phyloP scores from a whole-genome alignment of 805 yeast species.

The Sporopachydermia quercuum region DNA sequence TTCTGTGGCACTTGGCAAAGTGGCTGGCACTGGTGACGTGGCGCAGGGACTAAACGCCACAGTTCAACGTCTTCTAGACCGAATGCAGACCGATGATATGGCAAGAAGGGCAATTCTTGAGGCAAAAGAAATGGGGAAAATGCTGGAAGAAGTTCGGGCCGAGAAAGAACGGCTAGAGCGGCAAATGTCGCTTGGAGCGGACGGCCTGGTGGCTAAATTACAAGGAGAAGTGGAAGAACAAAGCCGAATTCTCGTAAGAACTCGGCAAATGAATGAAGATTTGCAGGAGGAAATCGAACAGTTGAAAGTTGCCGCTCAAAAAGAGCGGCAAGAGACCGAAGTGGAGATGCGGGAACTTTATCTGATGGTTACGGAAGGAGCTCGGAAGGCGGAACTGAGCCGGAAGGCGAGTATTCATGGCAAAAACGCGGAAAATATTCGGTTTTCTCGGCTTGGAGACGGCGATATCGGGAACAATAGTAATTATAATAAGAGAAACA shows the following conservation, averaged over 20 bases:
- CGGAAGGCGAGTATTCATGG: neutral
- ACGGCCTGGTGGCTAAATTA: conserved; percentile 49
- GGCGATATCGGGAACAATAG: too few relatives aligned
- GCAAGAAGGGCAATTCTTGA: conserved; percentile 58
- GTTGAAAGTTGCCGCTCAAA: conserved; percentile 26
- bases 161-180: conserved; percentile 49
- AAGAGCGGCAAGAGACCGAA: conserved; percentile 28
- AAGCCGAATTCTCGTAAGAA: conserved; percentile 38
- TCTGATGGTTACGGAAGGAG: conserved; percentile 34
- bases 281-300: conserved; percentile 49
- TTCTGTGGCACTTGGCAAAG: conserved; percentile 38
- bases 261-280: conserved; percentile 47
- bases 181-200: conserved; percentile 62
- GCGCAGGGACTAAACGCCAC: conserved; percentile 65
- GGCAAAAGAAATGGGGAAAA: conserved; percentile 34
- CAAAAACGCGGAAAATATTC: too few relatives aligned
- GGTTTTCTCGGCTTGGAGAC: too few relatives aligned
- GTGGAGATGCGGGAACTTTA: conserved; percentile 45
- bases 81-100: conserved; percentile 73
- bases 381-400: conserved; percentile 9
- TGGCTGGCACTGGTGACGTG: conserved; percentile 27
- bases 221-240: conserved; percentile 49
- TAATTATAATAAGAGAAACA: neutral
- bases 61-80: conserved; percentile 53
- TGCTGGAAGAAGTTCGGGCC: conserved; percentile 39